These are phyloP conservation scores for Scheffersomyces spartinae DNA, from an alignment of 805 yeast genomes.

Conservation along the genomic window DNA sequence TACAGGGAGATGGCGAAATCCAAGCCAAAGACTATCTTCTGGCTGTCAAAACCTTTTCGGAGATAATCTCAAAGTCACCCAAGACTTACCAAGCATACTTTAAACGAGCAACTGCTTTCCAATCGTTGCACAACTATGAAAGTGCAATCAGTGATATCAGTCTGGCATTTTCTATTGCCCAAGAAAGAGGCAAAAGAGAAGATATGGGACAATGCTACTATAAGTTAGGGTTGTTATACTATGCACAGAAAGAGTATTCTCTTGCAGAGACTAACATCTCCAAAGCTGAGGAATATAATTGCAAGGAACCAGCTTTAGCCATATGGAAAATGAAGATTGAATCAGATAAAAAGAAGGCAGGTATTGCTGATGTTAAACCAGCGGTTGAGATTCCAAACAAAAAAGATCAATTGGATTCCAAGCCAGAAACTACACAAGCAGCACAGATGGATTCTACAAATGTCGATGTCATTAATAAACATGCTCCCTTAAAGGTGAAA, in stretches of 20 bases:
- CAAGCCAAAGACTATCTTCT: constrained; percentile 18
- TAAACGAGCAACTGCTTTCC: constrained; percentile 38
- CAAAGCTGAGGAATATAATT: constrained; percentile 30
- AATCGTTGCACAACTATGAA: constrained; percentile 35
- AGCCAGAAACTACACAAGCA: constrained; percentile 2
- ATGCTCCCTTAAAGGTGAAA: constrained; percentile 26
- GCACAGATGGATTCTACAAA: constrained; percentile 10
- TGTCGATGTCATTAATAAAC: constrained; percentile 22
- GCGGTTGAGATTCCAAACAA: constrained; percentile 3
- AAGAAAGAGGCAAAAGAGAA: constrained; percentile 31
- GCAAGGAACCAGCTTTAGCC: constrained; percentile 33
- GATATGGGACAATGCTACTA: constrained; percentile 38
- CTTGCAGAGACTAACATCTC: constrained; percentile 31
- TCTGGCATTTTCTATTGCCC: constrained; percentile 35
- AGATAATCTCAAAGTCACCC: constrained; percentile 24
- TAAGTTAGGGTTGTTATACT: constrained; percentile 35
- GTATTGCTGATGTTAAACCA: constrained; percentile 4
- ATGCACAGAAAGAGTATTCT: constrained; percentile 28
- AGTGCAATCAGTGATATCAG: constrained; percentile 35
- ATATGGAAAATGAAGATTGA: constrained; percentile 35
- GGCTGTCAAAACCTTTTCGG: constrained; percentile 20
- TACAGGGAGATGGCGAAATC: constrained; percentile 21
- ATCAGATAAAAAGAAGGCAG: constrained; percentile 17
- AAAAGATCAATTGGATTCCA: constrained; percentile 1
- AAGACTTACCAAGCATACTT: constrained; percentile 35